These are phyloP conservation scores for Verticillium albo-atrum DNA, from an alignment of 2,329 filamentous ascomycete genomes.

Conservation along the genomic window DNA sequence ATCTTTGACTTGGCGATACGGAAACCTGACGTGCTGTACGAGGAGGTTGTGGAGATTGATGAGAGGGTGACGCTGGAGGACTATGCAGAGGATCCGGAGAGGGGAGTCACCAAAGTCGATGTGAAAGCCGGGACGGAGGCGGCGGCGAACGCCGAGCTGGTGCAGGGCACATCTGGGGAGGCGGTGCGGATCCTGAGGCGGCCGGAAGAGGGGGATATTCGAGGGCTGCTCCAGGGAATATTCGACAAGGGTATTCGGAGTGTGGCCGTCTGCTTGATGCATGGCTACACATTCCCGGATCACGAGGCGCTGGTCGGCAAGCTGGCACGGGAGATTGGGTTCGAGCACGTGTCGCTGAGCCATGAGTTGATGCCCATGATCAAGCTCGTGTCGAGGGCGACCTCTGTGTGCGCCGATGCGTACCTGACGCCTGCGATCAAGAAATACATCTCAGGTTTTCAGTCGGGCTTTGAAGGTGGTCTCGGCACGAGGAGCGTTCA, in stretches of 20 bases:
- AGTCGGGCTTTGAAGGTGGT: constrained; percentile 74
- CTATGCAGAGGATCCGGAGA: constrained; percentile 80
- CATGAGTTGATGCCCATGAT: constrained; percentile 82
- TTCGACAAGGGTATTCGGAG: constrained; percentile 70
- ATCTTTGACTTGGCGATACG: constrained; percentile 88
- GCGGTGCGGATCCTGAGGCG: constrained; percentile 61
- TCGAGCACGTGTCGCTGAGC: constrained; percentile 75
- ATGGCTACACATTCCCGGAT: constrained; percentile 84
- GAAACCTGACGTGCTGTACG: constrained; percentile 84
- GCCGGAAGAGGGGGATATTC: constrained; percentile 44
- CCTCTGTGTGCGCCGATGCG: constrained; percentile 74
- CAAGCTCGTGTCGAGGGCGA: constrained; percentile 71
- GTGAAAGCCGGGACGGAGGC: constrained; percentile 44
- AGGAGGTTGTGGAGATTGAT: constrained; percentile 81
- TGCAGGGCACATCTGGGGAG: constrained; percentile 64
- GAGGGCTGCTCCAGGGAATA: constrained; percentile 52
- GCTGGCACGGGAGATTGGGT: constrained; percentile 76
- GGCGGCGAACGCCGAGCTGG: constrained; percentile 52
- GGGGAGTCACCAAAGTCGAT: constrained; percentile 39
- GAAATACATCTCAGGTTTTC: constrained; percentile 71
- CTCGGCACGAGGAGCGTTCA: constrained; percentile 61
- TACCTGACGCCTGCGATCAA: constrained; percentile 77
- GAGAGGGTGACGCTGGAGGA: constrained; percentile 90
- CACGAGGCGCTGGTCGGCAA: constrained; percentile 77
- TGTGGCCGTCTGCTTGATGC: constrained; percentile 87